phyloP scores from a whole-genome alignment of 768 basidiomycete genomes.

The Xerocomellus dryophilus region DNA sequence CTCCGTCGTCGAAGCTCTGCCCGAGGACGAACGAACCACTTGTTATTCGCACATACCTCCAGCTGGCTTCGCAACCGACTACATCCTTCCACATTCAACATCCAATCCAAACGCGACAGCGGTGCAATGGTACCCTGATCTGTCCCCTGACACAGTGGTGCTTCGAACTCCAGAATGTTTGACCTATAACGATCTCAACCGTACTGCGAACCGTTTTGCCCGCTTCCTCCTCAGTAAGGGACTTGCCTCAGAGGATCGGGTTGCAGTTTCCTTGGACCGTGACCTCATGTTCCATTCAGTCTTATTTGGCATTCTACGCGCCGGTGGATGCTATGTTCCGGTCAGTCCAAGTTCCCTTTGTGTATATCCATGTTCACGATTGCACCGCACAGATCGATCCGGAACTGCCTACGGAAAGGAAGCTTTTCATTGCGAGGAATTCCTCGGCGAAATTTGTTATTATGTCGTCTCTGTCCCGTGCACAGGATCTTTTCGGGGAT shows the following conservation, averaged over 20 bases:
- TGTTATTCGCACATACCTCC: slow-evolving; percentile 19
- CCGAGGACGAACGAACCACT: slow-evolving; percentile 3
- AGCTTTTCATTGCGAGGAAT: slow-evolving; percentile 43
- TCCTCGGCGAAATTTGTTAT: slow-evolving; percentile 42
- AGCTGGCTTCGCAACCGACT: slow-evolving; percentile 24
- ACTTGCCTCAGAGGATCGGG: slow-evolving; percentile 37
- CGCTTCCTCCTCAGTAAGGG: slow-evolving; percentile 40
- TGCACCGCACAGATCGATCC: slow-evolving; percentile 44
- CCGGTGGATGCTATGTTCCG: slow-evolving; percentile 52
- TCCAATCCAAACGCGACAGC: slow-evolving; percentile 16
- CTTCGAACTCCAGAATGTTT: slow-evolving; percentile 7
- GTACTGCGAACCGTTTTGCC: slow-evolving; percentile 39
- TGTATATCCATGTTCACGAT: neutral
- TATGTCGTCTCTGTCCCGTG: slow-evolving; percentile 24
- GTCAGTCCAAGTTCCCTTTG: slow-evolving; percentile 28
- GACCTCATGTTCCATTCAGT: slow-evolving; percentile 41
- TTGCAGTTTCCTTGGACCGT: slow-evolving; percentile 46
- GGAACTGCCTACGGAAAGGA: slow-evolving; percentile 45
- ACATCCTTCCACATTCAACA: slow-evolving; percentile 18
- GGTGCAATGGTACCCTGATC: slow-evolving; percentile 22
- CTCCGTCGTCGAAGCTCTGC: slow-evolving; percentile 17
- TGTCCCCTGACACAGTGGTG: slow-evolving; percentile 2
- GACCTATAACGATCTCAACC: slow-evolving; percentile 36
- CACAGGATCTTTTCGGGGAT: slow-evolving; percentile 18
- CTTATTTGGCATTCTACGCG: slow-evolving; percentile 44